Base-by-base conservation (phyloP, 768 basidiomycete genomes). In the Tephrocybe rancida region DNA sequence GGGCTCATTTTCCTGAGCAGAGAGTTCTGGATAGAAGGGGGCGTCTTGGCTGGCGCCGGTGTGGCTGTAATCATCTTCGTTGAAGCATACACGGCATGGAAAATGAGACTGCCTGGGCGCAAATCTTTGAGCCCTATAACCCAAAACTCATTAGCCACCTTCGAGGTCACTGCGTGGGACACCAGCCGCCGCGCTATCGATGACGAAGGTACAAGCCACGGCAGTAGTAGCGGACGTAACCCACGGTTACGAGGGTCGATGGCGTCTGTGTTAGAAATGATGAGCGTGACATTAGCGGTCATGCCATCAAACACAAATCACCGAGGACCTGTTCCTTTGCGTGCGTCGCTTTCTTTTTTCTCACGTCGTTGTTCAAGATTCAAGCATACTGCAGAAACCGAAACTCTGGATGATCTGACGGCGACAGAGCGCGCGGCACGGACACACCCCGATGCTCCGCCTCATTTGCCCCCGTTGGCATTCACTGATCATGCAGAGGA, bases 231-330 rank as follows among this genome's bases (percentile, higher is more conserved):
- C 56, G 68, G 68, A 21, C 61, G 65, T 35, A 77, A 78, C n/a
- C 65, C 69, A 39, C 73, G 80, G 22, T 66, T 76, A 37, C 81
- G 89, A 52, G 85, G 87, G 5, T 91, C 89, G 3, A 87, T 90
- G 74, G 88, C 89, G 5, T 87, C 86, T 34, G 87, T 92, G 44
- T 73, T 92, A 54, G 89, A 92, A 64, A 89, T 92, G 87, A 90
- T 92, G 86, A 85, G 86, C 55, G 60, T 83, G 51, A 90, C 88
- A 16, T 73, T 91, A 37, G 88, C 89, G 5, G 87, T 90, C 6
- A 81, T 81, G 74, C 89, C 89, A 3, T 80, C 84, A 3, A 71
- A 78, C 9, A 77, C 79, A 19, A 76, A 77, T 37, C 67, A 73
- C 44, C 76, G 80, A 48, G 86, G 87, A 5, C 77, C 86, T 48